Conservation (phyloP, 1,139 yeast genomes). For the Pichia sp. region DNA sequence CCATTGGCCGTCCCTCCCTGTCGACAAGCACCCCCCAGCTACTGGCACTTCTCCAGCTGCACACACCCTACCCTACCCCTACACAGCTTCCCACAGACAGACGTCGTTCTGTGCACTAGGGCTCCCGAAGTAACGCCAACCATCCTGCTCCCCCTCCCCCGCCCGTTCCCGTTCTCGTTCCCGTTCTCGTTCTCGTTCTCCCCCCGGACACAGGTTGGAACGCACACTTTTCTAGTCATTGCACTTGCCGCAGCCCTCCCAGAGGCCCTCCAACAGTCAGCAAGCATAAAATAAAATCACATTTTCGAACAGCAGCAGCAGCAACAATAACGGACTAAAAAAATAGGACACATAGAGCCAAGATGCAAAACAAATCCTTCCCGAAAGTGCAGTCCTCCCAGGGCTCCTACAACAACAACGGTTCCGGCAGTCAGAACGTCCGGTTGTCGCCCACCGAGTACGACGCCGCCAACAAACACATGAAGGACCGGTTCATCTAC, state of each 20-base stretch:
- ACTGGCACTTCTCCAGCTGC: not conserved
- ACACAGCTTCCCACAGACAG: conserved; percentile 4
- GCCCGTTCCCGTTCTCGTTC: not conserved
- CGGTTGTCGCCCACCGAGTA: conserved; percentile 28
- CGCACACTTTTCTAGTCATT: not conserved
- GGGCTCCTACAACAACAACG: not conserved
- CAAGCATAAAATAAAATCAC: too few relatives aligned
- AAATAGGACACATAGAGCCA: not conserved
- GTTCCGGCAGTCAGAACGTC: not conserved
- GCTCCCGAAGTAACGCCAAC: not conserved
- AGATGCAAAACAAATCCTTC: conserved; percentile 8
- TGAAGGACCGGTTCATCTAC: conserved; percentile 36
- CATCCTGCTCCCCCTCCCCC: not conserved
- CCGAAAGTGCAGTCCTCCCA: conserved; percentile 5
- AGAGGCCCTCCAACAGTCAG: too few relatives aligned
- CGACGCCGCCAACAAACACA: conserved; percentile 29
- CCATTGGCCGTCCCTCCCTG: not conserved
- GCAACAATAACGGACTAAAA: not conserved
- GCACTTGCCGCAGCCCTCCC: not conserved
- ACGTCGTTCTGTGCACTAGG: not conserved
- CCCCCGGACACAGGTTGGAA: too few relatives aligned
- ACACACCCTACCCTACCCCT: not conserved
- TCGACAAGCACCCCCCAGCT: too few relatives aligned
- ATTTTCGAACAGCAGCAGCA: too few relatives aligned
- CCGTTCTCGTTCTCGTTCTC: too few relatives aligned